Base-by-base conservation (phyloP, 2,329 filamentous ascomycete species). In the Cytospora paraplurivora region DNA sequence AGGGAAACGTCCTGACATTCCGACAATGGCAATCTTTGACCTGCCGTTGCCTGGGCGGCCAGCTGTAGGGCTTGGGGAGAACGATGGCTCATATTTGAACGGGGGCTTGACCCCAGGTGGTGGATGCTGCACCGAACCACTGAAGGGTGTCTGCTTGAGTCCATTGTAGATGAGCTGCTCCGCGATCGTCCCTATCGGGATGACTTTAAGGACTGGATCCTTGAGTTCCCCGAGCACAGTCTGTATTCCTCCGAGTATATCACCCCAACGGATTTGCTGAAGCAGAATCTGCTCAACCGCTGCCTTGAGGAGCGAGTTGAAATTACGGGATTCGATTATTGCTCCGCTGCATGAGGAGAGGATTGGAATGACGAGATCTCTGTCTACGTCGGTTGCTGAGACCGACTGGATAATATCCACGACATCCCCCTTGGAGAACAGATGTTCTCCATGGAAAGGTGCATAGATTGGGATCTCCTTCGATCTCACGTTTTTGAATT, bases 21-120 rank as follows among this genome's bases (percentile, higher is more conserved):
- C 92, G 38, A 96, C 89, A 67, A 96, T 93, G 63, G 92, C 92
- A 67, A 96, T 85, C 75, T 93, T 93, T 72, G 86, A 84, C 69
- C 84, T 56, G 3, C 52, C 52, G 1, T 33, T 21, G 15, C 35
- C 12, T 19, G 57, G 33, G 27, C 3, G 10, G 7, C 47, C 49
- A 12, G 27, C 15, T 44, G 57, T 49, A 11, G 57, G 49, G 27
- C 49, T 59, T 7, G 57, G 57, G 3, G 57, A 59, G 47, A 33
- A 54, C 3, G 35, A 34, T 12, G 58, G 58, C 17, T 60, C 50
- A 35, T 60, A 12, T 17, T 53, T 54, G 50, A 52, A 47, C 21
- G 58, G 34, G 8, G 58, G 58, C 21, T 47, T 60, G 17, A 27
- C 52, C 21, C 37, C 58, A 13, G 58, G 51, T 60, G 50, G 35